These are phyloP conservation scores for Trichoderma guizhouense DNA, from an alignment of 2,329 filamentous ascomycete genomes.

Conservation along the genomic window DNA sequence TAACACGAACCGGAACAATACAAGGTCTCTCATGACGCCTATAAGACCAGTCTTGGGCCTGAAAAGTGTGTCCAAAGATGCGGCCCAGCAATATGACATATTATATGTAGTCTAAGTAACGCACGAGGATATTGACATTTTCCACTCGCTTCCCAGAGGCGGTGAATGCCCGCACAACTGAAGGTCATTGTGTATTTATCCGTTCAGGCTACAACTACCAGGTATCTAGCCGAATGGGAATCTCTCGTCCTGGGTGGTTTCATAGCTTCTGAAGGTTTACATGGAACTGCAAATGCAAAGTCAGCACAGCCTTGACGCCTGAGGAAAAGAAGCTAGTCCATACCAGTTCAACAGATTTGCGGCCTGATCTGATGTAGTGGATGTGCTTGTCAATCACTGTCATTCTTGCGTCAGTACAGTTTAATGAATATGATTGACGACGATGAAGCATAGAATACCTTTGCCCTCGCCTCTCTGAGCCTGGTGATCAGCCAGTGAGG, in stretches of 20 bases:
- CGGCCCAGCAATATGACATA: background rate
- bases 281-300: conserved; percentile 27
- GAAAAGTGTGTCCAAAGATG: background rate
- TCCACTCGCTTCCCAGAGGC: background rate
- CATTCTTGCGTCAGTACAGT: background rate
- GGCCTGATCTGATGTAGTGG: conserved; percentile 30
- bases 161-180: background rate
- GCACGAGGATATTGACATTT: background rate
- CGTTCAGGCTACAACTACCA: background rate
- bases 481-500: conserved; percentile 38
- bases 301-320: background rate
- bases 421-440: background rate
- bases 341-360: conserved; percentile 34
- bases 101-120: background rate
- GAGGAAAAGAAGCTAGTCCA: background rate
- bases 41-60: background rate
- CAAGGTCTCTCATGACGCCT: background rate
- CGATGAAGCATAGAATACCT: conserved; percentile 21
- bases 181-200: background rate
- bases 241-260: background rate
- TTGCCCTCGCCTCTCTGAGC: conserved; percentile 32
- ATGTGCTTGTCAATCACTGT: conserved; percentile 37
- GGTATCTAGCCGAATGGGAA: background rate
- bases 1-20: no score
- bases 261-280: conserved; percentile 23